phyloP scores from a whole-genome alignment of 2,329 filamentous ascomycete species.

The Claviceps maximensis region DNA sequence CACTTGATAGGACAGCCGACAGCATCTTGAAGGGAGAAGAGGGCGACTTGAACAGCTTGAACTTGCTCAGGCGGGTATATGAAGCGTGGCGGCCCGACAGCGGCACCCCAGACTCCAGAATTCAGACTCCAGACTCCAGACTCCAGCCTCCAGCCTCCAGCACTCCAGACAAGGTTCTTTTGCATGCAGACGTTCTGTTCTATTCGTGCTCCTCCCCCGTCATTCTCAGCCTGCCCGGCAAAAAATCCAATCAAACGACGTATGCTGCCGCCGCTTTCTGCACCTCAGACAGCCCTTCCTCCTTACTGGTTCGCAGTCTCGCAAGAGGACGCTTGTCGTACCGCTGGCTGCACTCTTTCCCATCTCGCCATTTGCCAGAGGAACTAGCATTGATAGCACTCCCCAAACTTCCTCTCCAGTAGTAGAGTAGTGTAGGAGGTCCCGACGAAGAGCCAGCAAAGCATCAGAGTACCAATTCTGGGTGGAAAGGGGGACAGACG shows the following conservation, averaged over 20 bases:
- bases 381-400: neutral
- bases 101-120: neutral
- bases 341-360: neutral
- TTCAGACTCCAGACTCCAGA: neutral
- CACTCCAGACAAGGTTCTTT: neutral
- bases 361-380: neutral
- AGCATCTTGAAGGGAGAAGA: neutral
- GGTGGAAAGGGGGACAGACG: neutral
- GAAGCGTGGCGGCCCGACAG: conserved; percentile 3
- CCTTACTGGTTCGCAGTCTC: conserved; percentile 11
- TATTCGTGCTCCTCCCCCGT: neutral
- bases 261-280: conserved; percentile 10
- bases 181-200: neutral
- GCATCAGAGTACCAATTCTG: conserved; percentile 3
- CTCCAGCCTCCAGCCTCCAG: neutral
- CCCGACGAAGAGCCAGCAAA: neutral
- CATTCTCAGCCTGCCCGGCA: neutral
- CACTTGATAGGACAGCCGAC: neutral
- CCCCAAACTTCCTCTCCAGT: neutral
- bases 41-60: neutral
- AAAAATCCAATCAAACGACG: conserved; percentile 9
- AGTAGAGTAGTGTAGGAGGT: no score
- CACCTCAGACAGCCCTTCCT: conserved; percentile 12
- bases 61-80: conserved; percentile 1
- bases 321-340: conserved; percentile 6